Evolutionary conservation across 805 yeast genomes (phyloP).

Genomic region (Candida ovalis): DNA sequence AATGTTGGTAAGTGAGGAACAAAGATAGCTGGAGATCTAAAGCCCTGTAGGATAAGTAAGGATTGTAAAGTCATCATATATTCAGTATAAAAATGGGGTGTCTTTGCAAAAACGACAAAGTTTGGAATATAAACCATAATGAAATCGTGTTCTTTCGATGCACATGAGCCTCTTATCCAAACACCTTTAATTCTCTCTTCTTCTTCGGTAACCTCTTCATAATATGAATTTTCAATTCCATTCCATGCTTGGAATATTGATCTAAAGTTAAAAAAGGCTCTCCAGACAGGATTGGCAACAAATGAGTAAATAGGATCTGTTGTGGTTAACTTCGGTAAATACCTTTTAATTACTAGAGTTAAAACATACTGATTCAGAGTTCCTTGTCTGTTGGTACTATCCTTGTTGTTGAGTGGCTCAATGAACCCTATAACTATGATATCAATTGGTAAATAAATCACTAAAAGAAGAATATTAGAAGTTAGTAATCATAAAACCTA

Average conservation of each 20-base stretch:
- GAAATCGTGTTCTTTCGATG: slow-evolving; percentile 36
- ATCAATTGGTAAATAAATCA: slow-evolving; percentile 19
- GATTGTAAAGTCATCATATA: slow-evolving; percentile 39
- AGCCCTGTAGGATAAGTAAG: slow-evolving; percentile 44
- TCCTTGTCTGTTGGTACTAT: slow-evolving; percentile 27
- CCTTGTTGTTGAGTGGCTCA: slow-evolving; percentile 30
- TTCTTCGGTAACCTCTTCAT: slow-evolving; percentile 15
- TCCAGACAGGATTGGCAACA: slow-evolving; percentile 31
- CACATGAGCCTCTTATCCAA: slow-evolving; percentile 30
- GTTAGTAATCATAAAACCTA: slow-evolving; percentile 2
- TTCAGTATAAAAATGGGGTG: slow-evolving; percentile 42
- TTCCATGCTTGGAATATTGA: slow-evolving; percentile 31
- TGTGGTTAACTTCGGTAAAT: slow-evolving; percentile 7
- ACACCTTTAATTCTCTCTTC: slow-evolving; percentile 13
- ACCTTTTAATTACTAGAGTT: slow-evolving; percentile 16
- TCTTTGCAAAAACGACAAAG: slow-evolving; percentile 31
- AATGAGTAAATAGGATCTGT: slow-evolving; percentile 24
- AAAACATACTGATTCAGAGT: slow-evolving; percentile 27
- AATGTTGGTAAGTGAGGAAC: slow-evolving; percentile 30
- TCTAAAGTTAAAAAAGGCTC: slow-evolving; percentile 29
- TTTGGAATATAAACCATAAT: slow-evolving; percentile 45
- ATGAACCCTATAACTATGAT: slow-evolving; percentile 25
- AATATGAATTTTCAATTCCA: slow-evolving; percentile 32
- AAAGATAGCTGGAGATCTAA: slow-evolving; percentile 43
- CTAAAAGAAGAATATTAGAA: slow-evolving; percentile 10